Percentiles rank a stretch among this genome's conserved stretches.
phyloP scores from a whole-genome alignment of 1,284 basidiomycete species.

The Apiotrichum gamsii region DNA sequence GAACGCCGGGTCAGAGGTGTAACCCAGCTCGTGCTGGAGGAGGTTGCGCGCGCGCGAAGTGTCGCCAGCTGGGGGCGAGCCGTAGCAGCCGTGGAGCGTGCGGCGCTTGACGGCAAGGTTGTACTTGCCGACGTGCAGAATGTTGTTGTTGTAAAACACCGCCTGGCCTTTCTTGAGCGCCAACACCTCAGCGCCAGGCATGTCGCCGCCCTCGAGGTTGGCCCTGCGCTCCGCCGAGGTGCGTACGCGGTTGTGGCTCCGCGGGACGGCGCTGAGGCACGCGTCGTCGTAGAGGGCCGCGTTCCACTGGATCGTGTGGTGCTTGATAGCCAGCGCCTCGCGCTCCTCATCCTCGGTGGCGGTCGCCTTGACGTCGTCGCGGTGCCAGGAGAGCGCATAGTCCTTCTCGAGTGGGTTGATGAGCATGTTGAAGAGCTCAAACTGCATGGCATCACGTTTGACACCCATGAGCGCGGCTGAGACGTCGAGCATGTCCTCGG shows the following conservation, averaged over 20 bases:
- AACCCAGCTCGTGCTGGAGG: constrained; percentile 68
- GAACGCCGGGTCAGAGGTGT: constrained; percentile 51
- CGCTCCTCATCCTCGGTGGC: constrained; percentile 62
- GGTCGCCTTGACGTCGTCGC: constrained; percentile 65
- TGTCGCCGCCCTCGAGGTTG: constrained; percentile 56
- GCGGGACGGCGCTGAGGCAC: constrained; percentile 69
- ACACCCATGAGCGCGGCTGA: constrained; percentile 57
- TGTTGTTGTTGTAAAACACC: constrained; percentile 76
- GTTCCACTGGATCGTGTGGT: constrained; percentile 76
- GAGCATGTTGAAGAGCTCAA: constrained; percentile 74
- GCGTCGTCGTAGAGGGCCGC: constrained; percentile 68
- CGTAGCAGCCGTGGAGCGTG: constrained; percentile 69
- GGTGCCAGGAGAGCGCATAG: constrained; percentile 75
- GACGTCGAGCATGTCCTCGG: constrained; percentile 53
- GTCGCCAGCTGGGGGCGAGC: constrained; percentile 57
- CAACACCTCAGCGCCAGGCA: constrained; percentile 63
- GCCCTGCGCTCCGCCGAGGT: constrained; percentile 58
- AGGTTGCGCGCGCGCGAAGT: constrained; percentile 64
- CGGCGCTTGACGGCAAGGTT: constrained; percentile 54
- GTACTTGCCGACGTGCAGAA: constrained; percentile 52
- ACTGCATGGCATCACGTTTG: constrained; percentile 55
- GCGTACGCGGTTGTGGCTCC: constrained; percentile 59
- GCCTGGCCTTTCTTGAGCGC: constrained; percentile 63
- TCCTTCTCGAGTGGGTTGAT: constrained; percentile 63
- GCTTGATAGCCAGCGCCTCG: constrained; percentile 57